Conservation (phyloP, 208 protist genomes). For the Acanthamoeba rhysodes region DNA sequence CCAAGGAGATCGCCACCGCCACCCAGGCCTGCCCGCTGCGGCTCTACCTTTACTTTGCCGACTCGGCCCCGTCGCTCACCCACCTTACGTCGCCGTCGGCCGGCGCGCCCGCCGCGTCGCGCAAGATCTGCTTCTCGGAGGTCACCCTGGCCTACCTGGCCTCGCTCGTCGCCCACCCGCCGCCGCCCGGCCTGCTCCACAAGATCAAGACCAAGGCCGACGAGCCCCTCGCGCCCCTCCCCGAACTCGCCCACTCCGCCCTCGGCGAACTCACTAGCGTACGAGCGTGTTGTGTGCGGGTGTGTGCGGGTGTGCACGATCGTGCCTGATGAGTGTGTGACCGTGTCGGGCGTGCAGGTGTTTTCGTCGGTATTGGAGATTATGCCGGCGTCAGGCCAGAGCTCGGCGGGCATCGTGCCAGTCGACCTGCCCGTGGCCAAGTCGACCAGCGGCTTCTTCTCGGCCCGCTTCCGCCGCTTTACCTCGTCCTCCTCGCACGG, state of each 20-base stretch:
- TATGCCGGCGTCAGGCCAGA: slow-evolving; percentile 18
- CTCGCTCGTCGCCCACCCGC: neutral
- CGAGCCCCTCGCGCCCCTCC: neutral
- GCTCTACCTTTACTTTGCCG: slow-evolving; percentile 47
- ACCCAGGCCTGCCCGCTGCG: neutral
- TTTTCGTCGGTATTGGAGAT: slow-evolving; percentile 53
- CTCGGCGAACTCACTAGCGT: neutral
- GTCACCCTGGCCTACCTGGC: slow-evolving; percentile 10
- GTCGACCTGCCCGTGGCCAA: slow-evolving; percentile 15
- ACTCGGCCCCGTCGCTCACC: neutral
- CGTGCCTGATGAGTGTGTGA: no score
- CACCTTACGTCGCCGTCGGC: slow-evolving; percentile 7
- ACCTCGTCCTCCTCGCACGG: slow-evolving; percentile 12
- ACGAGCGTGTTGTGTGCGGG: neutral
- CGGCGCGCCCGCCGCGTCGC: slow-evolving; percentile 14
- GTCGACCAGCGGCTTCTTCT: neutral
- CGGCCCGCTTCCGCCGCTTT: neutral
- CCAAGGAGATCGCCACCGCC: slow-evolving; percentile 8
- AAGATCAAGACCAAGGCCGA: slow-evolving; percentile 4
- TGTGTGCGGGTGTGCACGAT: neutral
- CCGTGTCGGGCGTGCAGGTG: neutral
- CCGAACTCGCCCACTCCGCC: slow-evolving; percentile 32
- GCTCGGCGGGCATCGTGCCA: neutral
- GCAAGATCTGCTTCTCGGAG: slow-evolving; percentile 45
- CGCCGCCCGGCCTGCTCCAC: neutral